Conservation (phyloP, 2,329 filamentous ascomycete species). For the Incumbomyces delicatus region DNA sequence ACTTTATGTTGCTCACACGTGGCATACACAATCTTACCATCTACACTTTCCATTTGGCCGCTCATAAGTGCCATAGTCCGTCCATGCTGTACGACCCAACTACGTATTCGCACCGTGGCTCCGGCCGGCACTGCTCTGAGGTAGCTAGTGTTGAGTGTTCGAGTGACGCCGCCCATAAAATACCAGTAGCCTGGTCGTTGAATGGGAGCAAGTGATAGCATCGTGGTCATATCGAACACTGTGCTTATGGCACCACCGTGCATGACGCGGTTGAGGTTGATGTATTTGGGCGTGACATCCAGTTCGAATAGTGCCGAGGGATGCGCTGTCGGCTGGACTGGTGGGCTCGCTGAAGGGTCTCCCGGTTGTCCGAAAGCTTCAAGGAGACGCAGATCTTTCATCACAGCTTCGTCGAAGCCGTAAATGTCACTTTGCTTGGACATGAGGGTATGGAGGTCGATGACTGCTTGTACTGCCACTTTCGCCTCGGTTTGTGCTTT, state of each 20-base stretch:
- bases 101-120: too few relatives aligned
- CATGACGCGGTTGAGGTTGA: slow-evolving; percentile 22
- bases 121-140: slow-evolving; percentile 41
- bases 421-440: slow-evolving; percentile 21
- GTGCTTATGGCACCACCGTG: slow-evolving; percentile 3
- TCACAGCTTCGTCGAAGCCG: slow-evolving; percentile 21
- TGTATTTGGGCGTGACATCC: slow-evolving; percentile 18
- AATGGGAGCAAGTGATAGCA: slow-evolving; percentile 40
- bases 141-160: slow-evolving; percentile 43
- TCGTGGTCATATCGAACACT: slow-evolving; percentile 18
- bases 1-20: too few relatives aligned
- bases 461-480: not conserved
- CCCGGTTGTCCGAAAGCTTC: slow-evolving; percentile 11
- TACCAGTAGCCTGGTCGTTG: slow-evolving; percentile 42
- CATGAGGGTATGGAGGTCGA: not conserved
- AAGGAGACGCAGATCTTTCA: slow-evolving; percentile 20
- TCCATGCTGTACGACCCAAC: too few relatives aligned
- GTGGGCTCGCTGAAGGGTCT: not conserved
- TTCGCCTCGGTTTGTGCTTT: not conserved
- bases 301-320: slow-evolving; percentile 22
- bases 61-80: too few relatives aligned
- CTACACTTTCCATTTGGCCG: too few relatives aligned
- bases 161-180: slow-evolving; percentile 43
- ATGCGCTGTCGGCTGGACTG: slow-evolving; percentile 5
- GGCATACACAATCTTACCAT: too few relatives aligned